Evolutionary conservation across 2,329 filamentous ascomycete genomes (phyloP), one percentile per base, ranked within the genome.

Genomic region (Alternaria sp.): DNA sequence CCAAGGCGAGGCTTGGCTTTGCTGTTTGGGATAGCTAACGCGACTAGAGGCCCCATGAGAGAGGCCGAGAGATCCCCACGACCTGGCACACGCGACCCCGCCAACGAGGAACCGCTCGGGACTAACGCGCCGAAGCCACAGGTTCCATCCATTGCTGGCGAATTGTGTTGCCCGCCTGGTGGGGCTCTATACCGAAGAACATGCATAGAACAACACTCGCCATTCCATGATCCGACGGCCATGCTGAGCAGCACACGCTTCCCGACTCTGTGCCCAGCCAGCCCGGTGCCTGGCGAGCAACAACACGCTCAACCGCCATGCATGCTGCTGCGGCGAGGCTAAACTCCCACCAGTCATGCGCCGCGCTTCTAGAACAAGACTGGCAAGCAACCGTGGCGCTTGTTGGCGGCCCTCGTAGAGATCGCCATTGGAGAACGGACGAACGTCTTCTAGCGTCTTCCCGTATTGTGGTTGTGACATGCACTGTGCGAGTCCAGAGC

Each of bases 361-460:
- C 47, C 44, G 49, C 48, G 42, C 42, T 44, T 59, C 54, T 42
- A 38, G 51, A 59, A 48, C 60, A 57, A 49, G 52, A 44, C 48
- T 42, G 41, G 52, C 59, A 47, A 59, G 49, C 55, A 57, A 20
- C 48, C 44, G 47, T 47, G 57, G 48, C 57, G 61, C 57, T 46
- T 57, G 60, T 62, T 57, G 57, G 61, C 57, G 32, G 38, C 41
- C 51, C 38, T 57, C 43, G 38, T 12, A 5, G 32, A 38, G 39
- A 39, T 44, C 18, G 44, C 30, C 44, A 56, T 51, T 56, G 52
- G 57, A 32, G 44, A 34, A 34, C 14, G 9, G 22, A 48, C 28
- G 41, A 22, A 34, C 43, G 43, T 36, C 54, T 58, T 55, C 59
- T 64, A 64, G 61, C 61, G 61, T 47, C 51, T 64, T 53, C 61